Conservation (phyloP, 306 rosid genomes). For the Senna tora region DNA sequence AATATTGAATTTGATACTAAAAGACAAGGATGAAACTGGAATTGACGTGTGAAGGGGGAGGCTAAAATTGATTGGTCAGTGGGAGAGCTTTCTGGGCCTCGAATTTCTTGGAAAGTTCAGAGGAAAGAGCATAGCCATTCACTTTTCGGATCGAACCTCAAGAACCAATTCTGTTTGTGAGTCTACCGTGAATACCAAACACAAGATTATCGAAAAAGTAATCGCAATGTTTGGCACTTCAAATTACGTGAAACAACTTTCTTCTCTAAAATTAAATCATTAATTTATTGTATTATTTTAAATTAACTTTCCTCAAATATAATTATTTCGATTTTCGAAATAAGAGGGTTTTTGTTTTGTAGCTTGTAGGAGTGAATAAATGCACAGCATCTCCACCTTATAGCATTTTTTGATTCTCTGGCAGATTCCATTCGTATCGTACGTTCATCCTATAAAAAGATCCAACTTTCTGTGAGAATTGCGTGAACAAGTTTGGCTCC, state of each 20-base stretch:
- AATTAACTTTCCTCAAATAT: not conserved
- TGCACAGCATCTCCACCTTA: conserved; percentile 3
- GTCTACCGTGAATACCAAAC: too few species aligned
- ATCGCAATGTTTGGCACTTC: too few species aligned
- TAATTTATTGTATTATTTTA: too few species aligned
- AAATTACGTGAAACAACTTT: too few species aligned
- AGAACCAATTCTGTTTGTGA: too few species aligned
- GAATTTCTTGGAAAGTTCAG: not conserved
- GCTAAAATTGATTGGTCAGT: not conserved
- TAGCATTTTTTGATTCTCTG: not conserved
- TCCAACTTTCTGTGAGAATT: not conserved
- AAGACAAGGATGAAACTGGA: not conserved
- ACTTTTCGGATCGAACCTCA: not conserved
- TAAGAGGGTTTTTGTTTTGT: too few species aligned
- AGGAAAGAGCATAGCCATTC: conserved; percentile 22
- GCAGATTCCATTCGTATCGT: conserved; percentile 22
- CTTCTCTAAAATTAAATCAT: too few species aligned
- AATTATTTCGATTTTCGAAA: too few species aligned
- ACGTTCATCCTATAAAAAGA: not conserved
- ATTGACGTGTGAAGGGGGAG: not conserved
- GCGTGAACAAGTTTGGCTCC: not conserved
- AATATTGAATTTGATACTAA: not conserved
- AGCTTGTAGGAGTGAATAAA: not conserved
- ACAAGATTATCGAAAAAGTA: too few species aligned
- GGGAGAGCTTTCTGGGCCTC: not conserved